Conservation (phyloP, 2,329 filamentous ascomycete genomes). For the Myriosclerotinia scirpicola region DNA sequence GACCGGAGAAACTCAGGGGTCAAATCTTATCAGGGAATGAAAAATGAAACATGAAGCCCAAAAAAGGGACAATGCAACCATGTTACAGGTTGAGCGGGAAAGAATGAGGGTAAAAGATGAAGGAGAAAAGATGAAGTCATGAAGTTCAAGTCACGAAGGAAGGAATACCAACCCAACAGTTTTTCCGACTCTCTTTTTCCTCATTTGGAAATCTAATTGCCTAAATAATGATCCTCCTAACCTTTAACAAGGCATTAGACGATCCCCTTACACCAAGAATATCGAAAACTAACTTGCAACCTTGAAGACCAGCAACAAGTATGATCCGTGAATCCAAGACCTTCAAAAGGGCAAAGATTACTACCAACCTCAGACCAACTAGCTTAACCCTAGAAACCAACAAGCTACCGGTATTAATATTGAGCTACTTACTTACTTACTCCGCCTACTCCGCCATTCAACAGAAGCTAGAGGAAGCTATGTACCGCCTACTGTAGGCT, state of each 20-base stretch:
- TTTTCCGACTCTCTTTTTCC: neutral
- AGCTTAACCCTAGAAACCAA: neutral
- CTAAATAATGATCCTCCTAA: neutral
- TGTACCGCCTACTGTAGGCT: neutral
- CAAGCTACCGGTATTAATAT: neutral
- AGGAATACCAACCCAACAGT: neutral
- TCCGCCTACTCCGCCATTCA: neutral
- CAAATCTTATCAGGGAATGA: conserved; percentile 10
- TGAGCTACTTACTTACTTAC: too few relatives aligned
- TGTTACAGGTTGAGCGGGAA: neutral
- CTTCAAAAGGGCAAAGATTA: neutral
- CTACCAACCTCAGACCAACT: too few relatives aligned
- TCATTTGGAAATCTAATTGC: neutral
- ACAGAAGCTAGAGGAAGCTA: neutral
- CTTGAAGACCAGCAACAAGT: too few relatives aligned
- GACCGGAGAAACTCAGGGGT: neutral
- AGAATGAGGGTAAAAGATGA: too few relatives aligned
- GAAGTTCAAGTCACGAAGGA: neutral
- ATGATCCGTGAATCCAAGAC: neutral
- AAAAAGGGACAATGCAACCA: conserved; percentile 1
- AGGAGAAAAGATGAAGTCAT: neutral
- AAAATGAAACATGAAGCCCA: neutral
- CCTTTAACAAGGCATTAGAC: neutral
- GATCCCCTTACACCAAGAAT: neutral
- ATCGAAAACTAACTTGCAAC: too few relatives aligned